phyloP scores from a whole-genome alignment of 768 basidiomycete species.

The Mycena polygramma region DNA sequence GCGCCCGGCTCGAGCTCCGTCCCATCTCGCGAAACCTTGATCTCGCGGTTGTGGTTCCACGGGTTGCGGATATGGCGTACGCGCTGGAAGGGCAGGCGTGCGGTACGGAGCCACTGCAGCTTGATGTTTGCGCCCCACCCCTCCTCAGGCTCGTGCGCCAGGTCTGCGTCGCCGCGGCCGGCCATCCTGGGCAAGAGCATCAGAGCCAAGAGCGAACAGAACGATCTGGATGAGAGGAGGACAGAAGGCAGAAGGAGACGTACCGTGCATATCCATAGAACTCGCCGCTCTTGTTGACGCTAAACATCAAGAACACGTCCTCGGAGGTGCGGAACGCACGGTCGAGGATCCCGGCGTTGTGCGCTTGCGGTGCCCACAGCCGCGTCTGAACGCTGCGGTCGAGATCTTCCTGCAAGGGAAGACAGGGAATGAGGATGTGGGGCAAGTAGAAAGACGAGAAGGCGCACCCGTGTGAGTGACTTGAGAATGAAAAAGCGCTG shows the following conservation, averaged over 20 bases:
- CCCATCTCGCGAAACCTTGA: constrained; percentile 90
- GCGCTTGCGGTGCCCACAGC: constrained; percentile 92
- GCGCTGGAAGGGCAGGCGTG: constrained; percentile 78
- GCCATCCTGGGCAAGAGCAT: too few species aligned
- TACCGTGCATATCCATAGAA: constrained; percentile 95
- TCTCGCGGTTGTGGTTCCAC: constrained; percentile 90
- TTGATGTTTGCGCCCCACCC: constrained; percentile 82
- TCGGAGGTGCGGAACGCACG: constrained; percentile 91
- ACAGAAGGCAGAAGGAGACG: constrained; percentile 23
- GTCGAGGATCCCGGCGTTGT: constrained; percentile 93
- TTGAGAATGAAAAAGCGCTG: constrained; percentile 93
- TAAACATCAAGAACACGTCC: constrained; percentile 91
- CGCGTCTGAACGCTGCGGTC: constrained; percentile 84
- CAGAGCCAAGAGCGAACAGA: too few species aligned
- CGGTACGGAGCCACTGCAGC: constrained; percentile 84
- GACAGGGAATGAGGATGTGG: too few species aligned
- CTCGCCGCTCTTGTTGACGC: constrained; percentile 94
- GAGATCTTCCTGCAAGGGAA: constrained; percentile 69
- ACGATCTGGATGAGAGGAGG: background rate
- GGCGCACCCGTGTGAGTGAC: constrained; percentile 81
- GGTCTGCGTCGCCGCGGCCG: background rate
- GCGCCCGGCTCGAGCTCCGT: constrained; percentile 91
- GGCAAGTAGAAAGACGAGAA: constrained; percentile 10
- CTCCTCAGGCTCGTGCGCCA: constrained; percentile 46
- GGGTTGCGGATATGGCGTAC: constrained; percentile 89